Base-by-base conservation (phyloP, 2,329 filamentous ascomycete genomes). In the Chaetomium sp. region DNA sequence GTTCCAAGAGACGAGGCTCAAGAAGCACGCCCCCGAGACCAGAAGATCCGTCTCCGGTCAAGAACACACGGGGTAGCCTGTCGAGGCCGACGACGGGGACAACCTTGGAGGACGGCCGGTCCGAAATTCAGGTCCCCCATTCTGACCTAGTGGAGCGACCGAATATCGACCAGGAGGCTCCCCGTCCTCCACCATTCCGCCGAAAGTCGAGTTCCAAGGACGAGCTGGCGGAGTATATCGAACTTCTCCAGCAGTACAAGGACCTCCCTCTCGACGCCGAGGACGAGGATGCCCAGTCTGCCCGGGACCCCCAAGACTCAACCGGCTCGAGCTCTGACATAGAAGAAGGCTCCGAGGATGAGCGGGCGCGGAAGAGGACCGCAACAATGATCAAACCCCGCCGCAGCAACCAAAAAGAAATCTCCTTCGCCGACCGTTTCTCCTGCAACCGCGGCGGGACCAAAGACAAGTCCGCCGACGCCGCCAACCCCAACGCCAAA, bases 401-500 rank as follows among this genome's bases (percentile, higher is more conserved):
- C 4, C 64, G 56, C 27, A 56, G 56, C 5, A 53, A 34, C 36
- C 54, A 65, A 46, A 54, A 66, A 56, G 34, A 62, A 55, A 62
- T 69, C 7, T 36, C 63, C 3, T 76, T 73, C 58, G 74, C 79
- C 54, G 76, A 79, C 35, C 72, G 72, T 1, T 85, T 83, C 58
- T 72, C 74, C 11, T 85, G 81, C 64, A 77, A 80, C 67, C 73
- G 70, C 37, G 79, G 78, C 1, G 79, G 80, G 8, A 75, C 71
- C 2, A 74, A 71, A 49, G 70, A 74, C 37, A 67, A 54, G n/a
- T 42, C 68, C 4, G 67, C 71, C 11, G 65, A 71, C 11, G 64
- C 70, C 0, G 67, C 73, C 10, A 89, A 87, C 61, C 88, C 89
- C 0, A 97, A 96, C 67, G 74, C 76, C 1, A 75, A 79, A 10